These are phyloP conservation scores for Chlamydomonas applanata DNA, from an alignment of 139 green algal genomes.

Conservation along the genomic window DNA sequence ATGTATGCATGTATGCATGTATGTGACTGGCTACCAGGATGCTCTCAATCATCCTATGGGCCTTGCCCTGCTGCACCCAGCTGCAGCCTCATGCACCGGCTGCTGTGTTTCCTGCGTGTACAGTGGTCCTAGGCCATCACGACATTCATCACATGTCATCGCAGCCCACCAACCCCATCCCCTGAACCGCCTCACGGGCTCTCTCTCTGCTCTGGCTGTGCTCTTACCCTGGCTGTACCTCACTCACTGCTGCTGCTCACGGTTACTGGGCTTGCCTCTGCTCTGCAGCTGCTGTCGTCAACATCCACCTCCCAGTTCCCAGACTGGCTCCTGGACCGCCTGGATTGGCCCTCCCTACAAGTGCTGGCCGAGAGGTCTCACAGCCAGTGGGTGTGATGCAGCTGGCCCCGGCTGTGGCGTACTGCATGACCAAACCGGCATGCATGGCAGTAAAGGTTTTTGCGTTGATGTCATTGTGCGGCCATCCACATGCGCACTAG, in stretches of 20 bases:
- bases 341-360: background rate
- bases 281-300: background rate
- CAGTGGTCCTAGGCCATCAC: constrained; percentile 3
- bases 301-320: background rate
- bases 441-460: too few species aligned
- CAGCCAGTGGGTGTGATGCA: too few species aligned
- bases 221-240: too few species aligned
- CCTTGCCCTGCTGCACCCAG: background rate
- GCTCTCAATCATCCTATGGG: background rate
- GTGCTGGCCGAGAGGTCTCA: too few species aligned
- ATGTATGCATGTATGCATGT: constrained; percentile 1
- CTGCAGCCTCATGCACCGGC: background rate
- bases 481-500: too few species aligned
- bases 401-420: too few species aligned
- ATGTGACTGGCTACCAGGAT: background rate
- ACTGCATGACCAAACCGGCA: too few species aligned
- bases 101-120: background rate
- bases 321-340: background rate
- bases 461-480: too few species aligned
- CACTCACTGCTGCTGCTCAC: too few species aligned
- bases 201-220: too few species aligned
- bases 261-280: background rate
- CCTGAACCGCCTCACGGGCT: too few species aligned
- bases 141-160: background rate
- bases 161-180: too few species aligned